These are phyloP conservation scores for Escovopsis sp. DNA, from an alignment of 2,329 filamentous ascomycete genomes.

Conservation along the genomic window DNA sequence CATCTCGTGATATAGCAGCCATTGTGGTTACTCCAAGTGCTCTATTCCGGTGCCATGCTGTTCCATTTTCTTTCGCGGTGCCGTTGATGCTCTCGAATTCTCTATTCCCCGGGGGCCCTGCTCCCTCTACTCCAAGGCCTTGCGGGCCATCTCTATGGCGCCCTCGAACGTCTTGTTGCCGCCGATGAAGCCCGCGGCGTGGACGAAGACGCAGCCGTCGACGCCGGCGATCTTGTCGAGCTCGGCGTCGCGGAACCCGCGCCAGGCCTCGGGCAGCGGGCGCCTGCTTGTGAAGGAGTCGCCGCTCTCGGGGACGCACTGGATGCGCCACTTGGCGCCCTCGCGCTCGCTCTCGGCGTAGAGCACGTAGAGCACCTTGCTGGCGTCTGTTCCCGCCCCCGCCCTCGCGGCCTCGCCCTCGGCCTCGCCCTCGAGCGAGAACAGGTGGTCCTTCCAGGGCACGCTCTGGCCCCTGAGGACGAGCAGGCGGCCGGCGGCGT, in stretches of 20 bases:
- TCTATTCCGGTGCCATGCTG: neutral
- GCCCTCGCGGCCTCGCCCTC: constrained; percentile 10
- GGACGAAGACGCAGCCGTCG: constrained; percentile 74
- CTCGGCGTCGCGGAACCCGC: constrained; percentile 75
- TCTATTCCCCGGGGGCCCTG: neutral
- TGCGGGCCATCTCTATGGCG: constrained; percentile 69
- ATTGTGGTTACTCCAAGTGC: no score
- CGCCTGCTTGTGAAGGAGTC: constrained; percentile 87
- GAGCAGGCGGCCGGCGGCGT: constrained; percentile 64
- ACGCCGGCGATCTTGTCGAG: constrained; percentile 59
- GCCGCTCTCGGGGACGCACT: constrained; percentile 72
- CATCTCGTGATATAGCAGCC: no score
- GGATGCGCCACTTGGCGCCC: constrained; percentile 81
- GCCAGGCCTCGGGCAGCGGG: constrained; percentile 80
- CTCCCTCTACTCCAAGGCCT: constrained; percentile 38
- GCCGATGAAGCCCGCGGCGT: constrained; percentile 90
- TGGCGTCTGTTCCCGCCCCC: constrained; percentile 3
- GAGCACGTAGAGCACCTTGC: constrained; percentile 63
- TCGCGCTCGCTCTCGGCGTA: constrained; percentile 71
- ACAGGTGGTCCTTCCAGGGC: constrained; percentile 95
- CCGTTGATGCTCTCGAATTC: neutral
- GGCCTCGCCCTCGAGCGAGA: constrained; percentile 53
- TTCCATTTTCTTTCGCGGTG: neutral
- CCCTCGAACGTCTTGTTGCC: constrained; percentile 88
- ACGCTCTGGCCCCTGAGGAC: constrained; percentile 64